These are phyloP conservation scores for Chlamydomonas reinhardtii DNA, from an alignment of 163 green algal species.

Conservation along the genomic window DNA sequence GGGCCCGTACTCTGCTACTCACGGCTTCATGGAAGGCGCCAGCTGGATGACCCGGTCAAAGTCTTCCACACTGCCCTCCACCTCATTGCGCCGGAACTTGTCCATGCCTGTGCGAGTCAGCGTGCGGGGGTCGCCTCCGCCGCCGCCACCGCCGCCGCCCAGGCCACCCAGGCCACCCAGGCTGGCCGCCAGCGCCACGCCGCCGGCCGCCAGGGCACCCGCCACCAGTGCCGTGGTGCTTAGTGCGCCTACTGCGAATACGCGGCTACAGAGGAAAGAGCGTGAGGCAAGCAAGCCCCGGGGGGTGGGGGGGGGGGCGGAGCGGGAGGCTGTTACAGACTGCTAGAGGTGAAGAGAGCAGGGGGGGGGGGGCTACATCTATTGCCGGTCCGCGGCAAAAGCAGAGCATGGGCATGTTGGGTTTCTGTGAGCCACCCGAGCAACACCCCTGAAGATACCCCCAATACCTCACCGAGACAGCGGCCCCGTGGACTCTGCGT, in stretches of 20 bases:
- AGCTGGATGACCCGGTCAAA: constrained; percentile 73
- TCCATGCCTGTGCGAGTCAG: constrained; percentile 59
- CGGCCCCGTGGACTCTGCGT: too few species aligned
- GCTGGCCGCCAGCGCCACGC: constrained; percentile 27
- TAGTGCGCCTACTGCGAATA: constrained; percentile 4
- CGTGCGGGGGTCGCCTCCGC: constrained; percentile 30
- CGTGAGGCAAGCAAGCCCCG: too few species aligned
- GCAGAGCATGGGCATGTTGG: too few species aligned
- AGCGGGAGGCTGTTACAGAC: too few species aligned
- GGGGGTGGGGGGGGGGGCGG: too few species aligned
- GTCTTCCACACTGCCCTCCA: constrained; percentile 66
- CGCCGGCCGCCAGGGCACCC: constrained; percentile 11
- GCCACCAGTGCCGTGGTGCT: constrained; percentile 30
- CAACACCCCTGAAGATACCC: too few species aligned
- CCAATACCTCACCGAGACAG: too few species aligned
- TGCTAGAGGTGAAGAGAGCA: too few species aligned
- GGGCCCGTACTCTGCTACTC: neutral
- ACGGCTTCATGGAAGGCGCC: constrained; percentile 64
- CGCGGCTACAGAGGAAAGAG: neutral
- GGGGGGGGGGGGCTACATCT: too few species aligned
- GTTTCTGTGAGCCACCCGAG: too few species aligned
- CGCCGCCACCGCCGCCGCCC: neutral
- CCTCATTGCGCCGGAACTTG: constrained; percentile 61
- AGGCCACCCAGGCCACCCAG: neutral
- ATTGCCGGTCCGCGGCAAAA: too few species aligned